Base-by-base conservation (phyloP, 495 filamentous ascomycete genomes). In the Neurospora sublineolata region DNA sequence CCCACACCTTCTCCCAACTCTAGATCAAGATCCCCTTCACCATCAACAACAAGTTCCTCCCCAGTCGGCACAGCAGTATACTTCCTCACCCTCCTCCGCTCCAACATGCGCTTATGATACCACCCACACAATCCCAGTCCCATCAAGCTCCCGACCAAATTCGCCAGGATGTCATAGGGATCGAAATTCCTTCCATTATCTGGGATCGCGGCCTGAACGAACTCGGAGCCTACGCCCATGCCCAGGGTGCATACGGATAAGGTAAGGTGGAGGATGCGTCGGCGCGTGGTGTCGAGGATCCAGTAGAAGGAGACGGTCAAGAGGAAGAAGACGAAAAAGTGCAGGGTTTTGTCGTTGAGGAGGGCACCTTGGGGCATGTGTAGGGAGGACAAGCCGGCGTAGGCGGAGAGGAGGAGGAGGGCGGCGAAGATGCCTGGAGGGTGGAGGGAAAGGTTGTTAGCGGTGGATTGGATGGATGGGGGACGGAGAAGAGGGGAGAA, bases 81-180 rank as follows among this genome's bases (percentile, higher is more conserved):
- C 73, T 90, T 91, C 58, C 88, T 88, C 77, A 89, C 83, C 67
- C 96, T 87, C 76, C 93, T 93, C 68, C 95, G 85, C 77, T 97
- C 94, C 68, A 99, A 83, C 96, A 98, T 98, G 46, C 95, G 88
- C 72, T 91, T 91, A 81, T 99, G 95, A 74, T 98, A 99, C 90
- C 92, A 93, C 70, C 88, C 89, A 76, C 92, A 94, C 37, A 97
- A 76, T 8, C 86, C 89, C 60, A 97, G 78, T 0, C 87, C 93
- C 2, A 83, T 82, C 18, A 90, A 79, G 71, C 90, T 93, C 44
- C 96, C 95, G 68, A 93, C 85, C 5, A 97, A 78, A 80, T 98
- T 98, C 79, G 94, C 94, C 69, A 94, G 80, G 41, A 98, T 89
- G 77, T 98, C 92, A 70, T 89, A 91, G 64, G 89, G 82, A 75